Evolutionary conservation across 495 filamentous ascomycete species (phyloP).

Genomic region (Apiosordaria backusii): DNA sequence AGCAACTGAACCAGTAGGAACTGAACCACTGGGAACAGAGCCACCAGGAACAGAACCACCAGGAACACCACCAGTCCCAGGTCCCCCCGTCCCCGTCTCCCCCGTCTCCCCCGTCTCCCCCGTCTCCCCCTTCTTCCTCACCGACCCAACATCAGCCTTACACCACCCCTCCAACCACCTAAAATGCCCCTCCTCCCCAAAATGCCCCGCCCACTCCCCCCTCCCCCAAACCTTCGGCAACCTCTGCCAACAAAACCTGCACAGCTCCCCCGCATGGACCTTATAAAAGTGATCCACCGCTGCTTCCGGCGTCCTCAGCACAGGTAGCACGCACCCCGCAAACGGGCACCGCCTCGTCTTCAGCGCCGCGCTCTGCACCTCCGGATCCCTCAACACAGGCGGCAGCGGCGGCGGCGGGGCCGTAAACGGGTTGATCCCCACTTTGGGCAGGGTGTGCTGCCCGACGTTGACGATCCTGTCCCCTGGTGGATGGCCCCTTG

Average conservation of each 20-base stretch:
- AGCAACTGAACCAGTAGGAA: too few relatives aligned
- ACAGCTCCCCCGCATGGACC: not conserved
- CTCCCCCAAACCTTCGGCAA: not conserved
- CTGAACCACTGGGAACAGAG: too few relatives aligned
- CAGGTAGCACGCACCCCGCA: not conserved
- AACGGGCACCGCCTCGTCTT: not conserved
- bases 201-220: not conserved
- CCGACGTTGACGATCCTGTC: too few relatives aligned
- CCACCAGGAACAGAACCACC: too few relatives aligned
- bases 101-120: too few relatives aligned
- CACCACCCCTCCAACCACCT: not conserved
- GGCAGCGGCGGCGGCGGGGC: not conserved
- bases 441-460: not conserved
- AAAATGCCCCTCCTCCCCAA: not conserved
- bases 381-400: too few relatives aligned
- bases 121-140: too few relatives aligned
- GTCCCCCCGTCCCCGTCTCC: too few relatives aligned
- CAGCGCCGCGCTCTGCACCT: not conserved
- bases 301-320: not conserved
- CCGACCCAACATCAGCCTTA: too few relatives aligned
- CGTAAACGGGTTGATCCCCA: not conserved
- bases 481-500: too few relatives aligned
- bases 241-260: not conserved
- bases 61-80: too few relatives aligned
- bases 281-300: not conserved